These are phyloP conservation scores for Ricinus communis DNA, from an alignment of 345 rosid genomes.

Conservation along the genomic window DNA sequence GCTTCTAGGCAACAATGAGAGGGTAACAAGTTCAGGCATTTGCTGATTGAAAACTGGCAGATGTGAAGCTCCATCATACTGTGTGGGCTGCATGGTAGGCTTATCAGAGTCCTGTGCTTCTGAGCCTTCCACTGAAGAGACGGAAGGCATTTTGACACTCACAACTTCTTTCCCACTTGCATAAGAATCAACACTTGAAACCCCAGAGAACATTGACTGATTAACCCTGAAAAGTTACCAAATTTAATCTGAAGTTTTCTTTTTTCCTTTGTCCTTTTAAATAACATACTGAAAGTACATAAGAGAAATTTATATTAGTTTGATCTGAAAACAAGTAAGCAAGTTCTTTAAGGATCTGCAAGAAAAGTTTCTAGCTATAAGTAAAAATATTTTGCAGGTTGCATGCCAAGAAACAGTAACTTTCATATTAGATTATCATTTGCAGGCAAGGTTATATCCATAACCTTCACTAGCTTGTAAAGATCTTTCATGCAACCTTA, in stretches of 20 bases:
- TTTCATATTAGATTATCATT: neutral
- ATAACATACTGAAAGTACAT: neutral
- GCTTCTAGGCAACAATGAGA: constrained; percentile 85
- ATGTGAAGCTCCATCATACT: constrained; percentile 32
- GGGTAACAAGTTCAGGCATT: constrained; percentile 90
- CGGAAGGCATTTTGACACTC: constrained; percentile 73
- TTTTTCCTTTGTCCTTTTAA: neutral
- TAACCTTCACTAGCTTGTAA: neutral
- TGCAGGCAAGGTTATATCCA: neutral
- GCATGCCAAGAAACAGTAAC: neutral
- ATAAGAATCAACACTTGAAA: constrained; percentile 57
- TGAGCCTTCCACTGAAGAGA: constrained; percentile 57
- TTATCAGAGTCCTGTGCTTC: constrained; percentile 46
- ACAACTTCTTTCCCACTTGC: constrained; percentile 80
- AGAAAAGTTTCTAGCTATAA: neutral
- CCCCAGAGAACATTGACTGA: constrained; percentile 74
- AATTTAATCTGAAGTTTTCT: neutral
- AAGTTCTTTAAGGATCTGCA: neutral
- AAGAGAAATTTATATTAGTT: neutral
- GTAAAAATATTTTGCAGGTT: neutral
- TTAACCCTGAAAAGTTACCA: constrained; percentile 59
- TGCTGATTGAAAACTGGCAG: constrained; percentile 43
- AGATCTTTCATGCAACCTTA: neutral
- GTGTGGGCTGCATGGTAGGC: constrained; percentile 35
- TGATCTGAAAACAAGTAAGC: neutral